Evolutionary conservation across 1,284 basidiomycete genomes (phyloP), one percentile per base, ranked within the genome.

Genomic region (Pseudozyma pruni): DNA sequence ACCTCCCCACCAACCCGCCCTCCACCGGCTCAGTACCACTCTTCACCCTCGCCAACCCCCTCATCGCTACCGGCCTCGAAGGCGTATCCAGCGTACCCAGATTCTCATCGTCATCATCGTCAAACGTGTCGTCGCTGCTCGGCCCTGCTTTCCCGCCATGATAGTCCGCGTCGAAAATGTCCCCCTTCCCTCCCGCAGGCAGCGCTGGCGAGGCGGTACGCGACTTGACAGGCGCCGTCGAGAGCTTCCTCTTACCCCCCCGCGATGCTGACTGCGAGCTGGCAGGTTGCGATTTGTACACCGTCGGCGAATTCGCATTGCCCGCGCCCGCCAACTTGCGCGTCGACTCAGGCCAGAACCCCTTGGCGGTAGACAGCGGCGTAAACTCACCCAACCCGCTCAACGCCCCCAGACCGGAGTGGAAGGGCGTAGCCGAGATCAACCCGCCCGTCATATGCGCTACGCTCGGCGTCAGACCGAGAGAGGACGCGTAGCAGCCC

Each of bases 401-500:
- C 41, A 69, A 22, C 17, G 44, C 55, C 6, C 67, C 60, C 19
- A 70, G 41, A 0, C 67, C 60, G 9, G 58, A 58, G 29, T 66
- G 57, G 54, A 72, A 67, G 1, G 62, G 61, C 1, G 68, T 64
- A 4, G 34, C 55, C 19, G 45, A 37, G 11, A 59, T 64, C 23
- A 66, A 31, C 1, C 52, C 58, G 16, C 58, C 54, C 33, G 67
- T 63, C 8, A 77, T 66, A 16, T 37, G 29, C 0, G 73, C 70
- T 13, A 78, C 67, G 37, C 64, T 74, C 17, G 75, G 75, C 4
- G 75, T 78, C 25, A 78, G 42, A 0, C 75, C 75, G 4, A 78
- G 50, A 13, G 64, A 62, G n/a, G 59, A 44, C 31, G 73, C 57
- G 50, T 77, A 63, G 53, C 55, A 56, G 3, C 37, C 66, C 23